Evolutionary conservation across 2,329 filamentous ascomycete species (phyloP).

Genomic region (Hymenoscyphus infarciens): DNA sequence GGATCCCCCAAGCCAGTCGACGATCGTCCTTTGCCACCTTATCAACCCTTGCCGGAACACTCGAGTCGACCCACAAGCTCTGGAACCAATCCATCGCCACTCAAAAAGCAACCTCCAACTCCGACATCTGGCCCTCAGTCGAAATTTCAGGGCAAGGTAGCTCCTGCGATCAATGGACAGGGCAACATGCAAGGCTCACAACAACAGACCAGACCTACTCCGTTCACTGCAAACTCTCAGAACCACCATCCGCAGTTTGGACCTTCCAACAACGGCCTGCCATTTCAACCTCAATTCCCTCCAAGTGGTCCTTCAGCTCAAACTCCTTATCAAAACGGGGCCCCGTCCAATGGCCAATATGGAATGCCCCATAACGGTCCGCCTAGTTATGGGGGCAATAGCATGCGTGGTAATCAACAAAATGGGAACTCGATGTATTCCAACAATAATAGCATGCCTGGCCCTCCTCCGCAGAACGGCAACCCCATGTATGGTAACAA

Average conservation of each 20-base stretch:
- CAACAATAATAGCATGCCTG: background rate
- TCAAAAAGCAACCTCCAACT: background rate
- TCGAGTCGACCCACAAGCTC: constrained; percentile 1
- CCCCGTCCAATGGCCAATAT: background rate
- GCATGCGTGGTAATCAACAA: background rate
- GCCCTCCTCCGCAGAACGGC: background rate
- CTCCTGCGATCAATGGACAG: background rate
- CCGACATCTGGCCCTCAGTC: constrained; percentile 1
- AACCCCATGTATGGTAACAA: background rate
- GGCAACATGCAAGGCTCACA: background rate
- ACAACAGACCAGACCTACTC: background rate
- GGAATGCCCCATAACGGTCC: background rate
- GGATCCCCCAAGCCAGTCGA: constrained; percentile 36
- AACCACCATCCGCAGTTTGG: constrained; percentile 13
- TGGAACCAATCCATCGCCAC: constrained; percentile 7
- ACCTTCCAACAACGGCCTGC: constrained; percentile 11
- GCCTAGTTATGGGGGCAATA: background rate
- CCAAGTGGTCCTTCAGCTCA: constrained; percentile 4
- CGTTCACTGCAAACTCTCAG: background rate
- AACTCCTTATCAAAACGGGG: background rate
- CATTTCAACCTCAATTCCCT: background rate
- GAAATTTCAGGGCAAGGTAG: constrained; percentile 4
- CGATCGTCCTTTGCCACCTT: constrained; percentile 18
- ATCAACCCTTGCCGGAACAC: constrained; percentile 8
- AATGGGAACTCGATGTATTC: background rate